These are phyloP conservation scores for Heritiera fomes DNA, from an alignment of 345 rosid genomes.

Conservation along the genomic window DNA sequence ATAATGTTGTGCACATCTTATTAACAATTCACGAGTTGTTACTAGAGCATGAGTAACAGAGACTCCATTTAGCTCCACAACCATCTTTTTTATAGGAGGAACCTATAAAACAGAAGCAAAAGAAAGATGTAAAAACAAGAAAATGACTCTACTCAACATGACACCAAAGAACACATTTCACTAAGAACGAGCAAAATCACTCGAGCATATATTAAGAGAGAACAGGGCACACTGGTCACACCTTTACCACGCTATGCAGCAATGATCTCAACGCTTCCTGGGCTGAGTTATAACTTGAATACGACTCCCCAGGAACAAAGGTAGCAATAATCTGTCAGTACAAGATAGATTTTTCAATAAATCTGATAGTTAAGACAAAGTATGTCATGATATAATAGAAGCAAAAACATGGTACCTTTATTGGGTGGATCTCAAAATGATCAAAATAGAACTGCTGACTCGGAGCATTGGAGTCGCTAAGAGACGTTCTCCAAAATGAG, in stretches of 20 bases:
- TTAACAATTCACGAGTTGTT: constrained; percentile 67
- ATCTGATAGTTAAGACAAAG: constrained; percentile 10
- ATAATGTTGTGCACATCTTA: constrained; percentile 85
- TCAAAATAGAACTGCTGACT: constrained; percentile 86
- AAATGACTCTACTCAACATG: constrained; percentile 19
- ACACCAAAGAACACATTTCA: constrained; percentile 1
- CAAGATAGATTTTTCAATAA: constrained; percentile 24
- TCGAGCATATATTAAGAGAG: constrained; percentile 15
- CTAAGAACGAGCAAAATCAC: constrained; percentile 18
- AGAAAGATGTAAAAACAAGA: constrained; percentile 18
- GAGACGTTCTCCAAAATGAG: constrained; percentile 87
- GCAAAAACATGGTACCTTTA: constrained; percentile 61
- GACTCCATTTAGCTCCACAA: constrained; percentile 91
- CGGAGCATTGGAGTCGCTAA: constrained; percentile 59
- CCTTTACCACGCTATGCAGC: constrained; percentile 94
- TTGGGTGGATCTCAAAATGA: constrained; percentile 91
- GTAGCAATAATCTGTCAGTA: constrained; percentile 65
- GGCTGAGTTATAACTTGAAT: constrained; percentile 83
- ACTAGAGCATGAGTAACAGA: constrained; percentile 88
- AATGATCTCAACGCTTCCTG: constrained; percentile 88
- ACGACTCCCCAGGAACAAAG: constrained; percentile 84
- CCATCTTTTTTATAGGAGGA: constrained; percentile 78
- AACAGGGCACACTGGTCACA: constrained; percentile 28
- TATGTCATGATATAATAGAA: constrained; percentile 13
- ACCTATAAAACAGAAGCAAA: constrained; percentile 50